These are phyloP conservation scores for Jamesozyma lodderae DNA, from an alignment of 805 yeast genomes.

Conservation along the genomic window DNA sequence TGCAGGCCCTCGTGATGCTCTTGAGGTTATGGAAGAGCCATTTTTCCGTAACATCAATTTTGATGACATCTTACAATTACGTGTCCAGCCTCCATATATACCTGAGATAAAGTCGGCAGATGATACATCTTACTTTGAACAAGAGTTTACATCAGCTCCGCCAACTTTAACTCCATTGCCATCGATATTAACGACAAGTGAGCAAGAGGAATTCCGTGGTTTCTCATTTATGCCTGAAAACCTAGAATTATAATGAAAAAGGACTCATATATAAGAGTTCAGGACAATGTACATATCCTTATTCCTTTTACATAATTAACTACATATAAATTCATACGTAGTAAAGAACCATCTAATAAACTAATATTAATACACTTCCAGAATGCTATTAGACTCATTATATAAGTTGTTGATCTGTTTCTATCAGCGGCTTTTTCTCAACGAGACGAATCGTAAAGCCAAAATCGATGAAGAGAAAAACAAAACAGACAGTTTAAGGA, in stretches of 20 bases:
- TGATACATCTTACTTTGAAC: conserved; percentile 88
- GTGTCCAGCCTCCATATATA: conserved; percentile 78
- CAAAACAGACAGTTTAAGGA: too few species aligned
- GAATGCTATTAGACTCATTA: too few species aligned
- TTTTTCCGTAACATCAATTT: conserved; percentile 85
- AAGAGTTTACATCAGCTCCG: conserved; percentile 87
- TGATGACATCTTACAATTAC: conserved; percentile 66
- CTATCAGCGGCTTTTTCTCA: too few species aligned
- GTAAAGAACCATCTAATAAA: not conserved
- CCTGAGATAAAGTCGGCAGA: conserved; percentile 84
- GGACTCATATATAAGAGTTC: too few species aligned
- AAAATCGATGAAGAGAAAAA: too few species aligned
- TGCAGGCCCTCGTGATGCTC: conserved; percentile 78
- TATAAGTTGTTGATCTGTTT: too few species aligned
- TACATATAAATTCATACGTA: not conserved
- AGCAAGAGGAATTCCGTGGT: conserved; percentile 96
- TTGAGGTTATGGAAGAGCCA: conserved; percentile 91
- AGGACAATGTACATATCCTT: too few species aligned
- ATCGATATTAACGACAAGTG: conserved; percentile 69
- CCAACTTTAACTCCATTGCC: conserved; percentile 94
- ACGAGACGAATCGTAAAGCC: too few species aligned
- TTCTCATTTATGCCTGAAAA: conserved; percentile 80
- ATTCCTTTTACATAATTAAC: not conserved
- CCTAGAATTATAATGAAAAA: conserved; percentile 27
- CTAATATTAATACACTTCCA: too few species aligned